Evolutionary conservation across 2,329 filamentous ascomycete species (phyloP).

Genomic region (Colletotrichum lini): DNA sequence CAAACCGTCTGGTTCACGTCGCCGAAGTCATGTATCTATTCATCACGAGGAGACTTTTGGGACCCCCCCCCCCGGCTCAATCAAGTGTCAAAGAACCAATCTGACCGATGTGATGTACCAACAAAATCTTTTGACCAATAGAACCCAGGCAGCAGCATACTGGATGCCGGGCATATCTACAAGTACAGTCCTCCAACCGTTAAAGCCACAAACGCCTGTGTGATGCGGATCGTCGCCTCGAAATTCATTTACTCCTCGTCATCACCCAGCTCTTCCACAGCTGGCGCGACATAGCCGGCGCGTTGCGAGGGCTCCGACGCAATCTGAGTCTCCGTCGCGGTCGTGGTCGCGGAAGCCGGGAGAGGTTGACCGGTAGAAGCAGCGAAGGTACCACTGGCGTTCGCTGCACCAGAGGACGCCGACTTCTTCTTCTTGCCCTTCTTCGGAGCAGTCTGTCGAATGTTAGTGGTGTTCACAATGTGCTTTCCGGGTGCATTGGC

Average conservation of each 20-base stretch:
- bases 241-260: conserved; percentile 60
- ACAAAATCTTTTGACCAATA: neutral
- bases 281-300: conserved; percentile 63
- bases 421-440: conserved; percentile 70
- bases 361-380: conserved; percentile 67
- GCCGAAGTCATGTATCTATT: neutral
- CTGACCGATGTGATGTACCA: conserved; percentile 18
- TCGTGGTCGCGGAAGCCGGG: conserved; percentile 69
- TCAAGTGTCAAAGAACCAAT: conserved; percentile 1
- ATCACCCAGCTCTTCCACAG: conserved; percentile 67
- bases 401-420: conserved; percentile 51
- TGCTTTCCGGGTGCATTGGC: neutral
- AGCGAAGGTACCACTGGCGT: conserved; percentile 61
- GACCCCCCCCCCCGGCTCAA: neutral
- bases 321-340: conserved; percentile 69
- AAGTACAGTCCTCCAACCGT: conserved; percentile 22
- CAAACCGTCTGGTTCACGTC: neutral
- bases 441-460: conserved; percentile 59
- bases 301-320: conserved; percentile 59
- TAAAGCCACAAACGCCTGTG: conserved; percentile 38
- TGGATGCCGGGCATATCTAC: conserved; percentile 32
- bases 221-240: conserved; percentile 24
- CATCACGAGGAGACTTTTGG: neutral
- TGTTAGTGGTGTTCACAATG: conserved; percentile 3
- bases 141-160: conserved; percentile 24